These are phyloP conservation scores for Suillus brevipes DNA, from an alignment of 768 basidiomycete species.

Conservation along the genomic window DNA sequence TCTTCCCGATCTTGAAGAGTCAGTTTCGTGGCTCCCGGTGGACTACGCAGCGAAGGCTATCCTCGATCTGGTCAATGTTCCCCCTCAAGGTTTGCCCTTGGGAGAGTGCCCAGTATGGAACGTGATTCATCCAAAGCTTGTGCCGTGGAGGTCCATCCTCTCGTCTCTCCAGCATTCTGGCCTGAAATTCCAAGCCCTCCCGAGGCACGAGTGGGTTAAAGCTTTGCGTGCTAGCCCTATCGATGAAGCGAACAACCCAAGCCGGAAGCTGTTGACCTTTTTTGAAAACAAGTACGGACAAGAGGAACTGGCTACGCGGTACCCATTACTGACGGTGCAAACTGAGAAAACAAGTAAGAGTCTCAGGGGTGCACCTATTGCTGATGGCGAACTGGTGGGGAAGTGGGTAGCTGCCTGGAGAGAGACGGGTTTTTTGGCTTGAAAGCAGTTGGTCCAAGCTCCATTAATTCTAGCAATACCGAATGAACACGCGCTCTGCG, in stretches of 20 bases:
- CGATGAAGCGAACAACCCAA: conserved; percentile 25
- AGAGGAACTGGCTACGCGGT: conserved; percentile 10
- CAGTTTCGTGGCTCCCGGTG: conserved; percentile 50
- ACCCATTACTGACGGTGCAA: conserved; percentile 12
- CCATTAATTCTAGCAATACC: background rate
- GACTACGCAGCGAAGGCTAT: conserved; percentile 51
- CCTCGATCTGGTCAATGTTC: conserved; percentile 39
- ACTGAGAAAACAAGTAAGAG: conserved; percentile 18
- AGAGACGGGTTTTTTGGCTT: conserved; percentile 36
- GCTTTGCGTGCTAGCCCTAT: conserved; percentile 23
- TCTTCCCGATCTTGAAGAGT: conserved; percentile 34
- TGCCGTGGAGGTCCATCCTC: conserved; percentile 42
- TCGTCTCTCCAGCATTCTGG: conserved; percentile 37
- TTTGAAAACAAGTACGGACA: conserved; percentile 28
- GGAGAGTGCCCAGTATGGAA: conserved; percentile 24
- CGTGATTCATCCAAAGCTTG: conserved; percentile 16
- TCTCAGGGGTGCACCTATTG: conserved; percentile 18
- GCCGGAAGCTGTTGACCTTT: conserved; percentile 24
- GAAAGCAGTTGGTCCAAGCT: background rate
- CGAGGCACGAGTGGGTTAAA: conserved; percentile 25
- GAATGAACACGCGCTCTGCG: too few relatives aligned
- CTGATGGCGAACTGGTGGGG: conserved; percentile 32
- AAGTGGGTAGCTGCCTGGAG: conserved; percentile 47
- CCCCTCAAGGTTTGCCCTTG: background rate
- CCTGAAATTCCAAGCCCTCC: conserved; percentile 27